These are phyloP conservation scores for Mimosa pudica DNA, from an alignment of 306 rosid species.

Conservation along the genomic window DNA sequence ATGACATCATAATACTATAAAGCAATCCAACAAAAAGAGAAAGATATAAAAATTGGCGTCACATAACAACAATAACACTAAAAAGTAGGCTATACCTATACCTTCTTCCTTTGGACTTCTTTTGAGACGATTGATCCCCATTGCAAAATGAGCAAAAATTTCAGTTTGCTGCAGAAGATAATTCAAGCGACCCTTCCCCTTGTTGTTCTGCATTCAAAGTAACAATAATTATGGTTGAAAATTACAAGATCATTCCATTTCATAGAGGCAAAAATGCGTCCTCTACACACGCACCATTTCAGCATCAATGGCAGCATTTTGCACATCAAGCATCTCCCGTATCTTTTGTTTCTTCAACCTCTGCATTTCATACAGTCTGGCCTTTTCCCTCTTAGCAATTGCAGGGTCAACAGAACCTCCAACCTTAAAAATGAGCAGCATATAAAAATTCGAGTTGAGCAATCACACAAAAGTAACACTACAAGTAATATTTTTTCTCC, in stretches of 20 bases:
- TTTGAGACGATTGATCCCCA: conserved; percentile 79
- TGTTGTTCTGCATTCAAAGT: conserved; percentile 58
- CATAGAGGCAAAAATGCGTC: not conserved
- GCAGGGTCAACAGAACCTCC: conserved; percentile 50
- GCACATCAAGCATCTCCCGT: conserved; percentile 83
- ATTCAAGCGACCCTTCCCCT: conserved; percentile 88
- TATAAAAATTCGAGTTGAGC: not conserved
- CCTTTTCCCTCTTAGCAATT: conserved; percentile 81
- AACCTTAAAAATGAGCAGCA: conserved; percentile 40
- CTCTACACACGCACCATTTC: conserved; percentile 68
- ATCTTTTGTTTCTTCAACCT: conserved; percentile 77
- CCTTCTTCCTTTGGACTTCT: conserved; percentile 76
- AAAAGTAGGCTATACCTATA: conserved; percentile 27
- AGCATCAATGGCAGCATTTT: conserved; percentile 90
- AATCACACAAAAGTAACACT: not conserved
- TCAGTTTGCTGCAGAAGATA: conserved; percentile 96
- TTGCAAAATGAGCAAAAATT: conserved; percentile 95
- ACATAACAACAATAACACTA: not conserved
- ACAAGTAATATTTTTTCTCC: not conserved
- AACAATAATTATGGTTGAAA: not conserved
- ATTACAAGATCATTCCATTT: not conserved
- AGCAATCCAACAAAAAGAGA: not conserved
- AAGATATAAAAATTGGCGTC: not conserved
- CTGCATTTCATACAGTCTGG: conserved; percentile 81
- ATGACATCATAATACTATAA: not conserved